A percentile compares a stretch with the other conserved stretches of the same genome.
Evolutionary conservation across 352 stramenopile genomes (phyloP).

Genomic region (Globisporangium sylvaticum): DNA sequence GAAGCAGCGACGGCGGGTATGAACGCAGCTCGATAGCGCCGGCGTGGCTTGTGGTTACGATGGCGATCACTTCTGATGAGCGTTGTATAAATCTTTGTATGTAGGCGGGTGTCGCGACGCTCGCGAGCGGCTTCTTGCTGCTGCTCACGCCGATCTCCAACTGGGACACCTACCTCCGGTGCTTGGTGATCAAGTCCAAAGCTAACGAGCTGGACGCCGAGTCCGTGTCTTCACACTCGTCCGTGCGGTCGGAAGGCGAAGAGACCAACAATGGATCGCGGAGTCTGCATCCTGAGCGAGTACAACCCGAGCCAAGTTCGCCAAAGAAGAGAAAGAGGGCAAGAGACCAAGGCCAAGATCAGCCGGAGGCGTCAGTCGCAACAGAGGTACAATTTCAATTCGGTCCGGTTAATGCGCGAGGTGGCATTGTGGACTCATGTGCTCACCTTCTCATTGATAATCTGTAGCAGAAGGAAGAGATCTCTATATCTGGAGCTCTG

Average conservation of each 20-base stretch:
- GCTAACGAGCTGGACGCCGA: slow-evolving; percentile 9
- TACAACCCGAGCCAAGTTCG: slow-evolving; percentile 1
- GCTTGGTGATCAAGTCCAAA: slow-evolving; percentile 48
- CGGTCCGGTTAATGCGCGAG: background rate
- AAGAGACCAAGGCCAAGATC: background rate
- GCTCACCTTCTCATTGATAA: background rate
- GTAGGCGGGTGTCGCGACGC: slow-evolving; percentile 55
- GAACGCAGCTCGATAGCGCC: background rate
- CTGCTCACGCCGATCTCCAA: slow-evolving; percentile 47
- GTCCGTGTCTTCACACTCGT: background rate
- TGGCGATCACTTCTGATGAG: no score
- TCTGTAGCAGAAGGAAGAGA: background rate
- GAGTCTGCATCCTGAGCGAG: background rate
- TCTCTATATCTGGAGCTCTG: background rate
- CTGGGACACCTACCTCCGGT: slow-evolving; percentile 38
- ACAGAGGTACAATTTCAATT: background rate
- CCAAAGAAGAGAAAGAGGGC: background rate
- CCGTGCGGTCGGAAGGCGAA: background rate
- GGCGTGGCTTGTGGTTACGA: no score
- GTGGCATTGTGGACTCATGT: background rate
- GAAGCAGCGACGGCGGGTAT: slow-evolving; percentile 45
- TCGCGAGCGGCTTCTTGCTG: slow-evolving; percentile 41
- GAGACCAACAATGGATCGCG: background rate
- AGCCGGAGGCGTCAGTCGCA: no score
- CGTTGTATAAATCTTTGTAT: no score